phyloP scores from a whole-genome alignment of 148 eudicot species.

The Agrostemma githago region DNA sequence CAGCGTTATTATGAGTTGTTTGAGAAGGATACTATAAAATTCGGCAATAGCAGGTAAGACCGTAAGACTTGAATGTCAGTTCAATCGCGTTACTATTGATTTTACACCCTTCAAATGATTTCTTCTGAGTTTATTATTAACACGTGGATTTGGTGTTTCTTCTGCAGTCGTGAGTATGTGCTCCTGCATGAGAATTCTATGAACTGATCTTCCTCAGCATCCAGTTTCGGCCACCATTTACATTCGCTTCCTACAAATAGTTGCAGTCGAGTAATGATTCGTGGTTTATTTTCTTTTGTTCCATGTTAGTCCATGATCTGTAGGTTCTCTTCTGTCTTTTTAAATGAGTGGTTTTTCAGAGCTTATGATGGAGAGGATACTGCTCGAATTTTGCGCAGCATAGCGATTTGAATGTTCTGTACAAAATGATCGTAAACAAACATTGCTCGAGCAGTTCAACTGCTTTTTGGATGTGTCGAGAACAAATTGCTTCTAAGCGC shows the following conservation, averaged over 20 bases:
- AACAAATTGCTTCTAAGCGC: no score
- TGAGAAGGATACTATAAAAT: conserved; percentile 80
- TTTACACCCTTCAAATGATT: not conserved
- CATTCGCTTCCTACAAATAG: not conserved
- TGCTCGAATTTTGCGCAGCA: not conserved
- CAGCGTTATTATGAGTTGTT: conserved; percentile 85
- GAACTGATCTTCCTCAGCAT: conserved; percentile 12
- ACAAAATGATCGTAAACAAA: not conserved
- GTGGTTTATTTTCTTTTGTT: no score
- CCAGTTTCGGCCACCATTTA: not conserved
- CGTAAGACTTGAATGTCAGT: not conserved
- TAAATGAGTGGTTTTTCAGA: not conserved
- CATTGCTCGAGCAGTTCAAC: not conserved
- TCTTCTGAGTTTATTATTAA: not conserved
- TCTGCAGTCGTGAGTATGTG: conserved; percentile 91
- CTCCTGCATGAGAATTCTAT: conserved; percentile 79
- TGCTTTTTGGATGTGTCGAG: no score
- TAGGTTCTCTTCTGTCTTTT: not conserved
- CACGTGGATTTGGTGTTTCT: conserved; percentile 11
- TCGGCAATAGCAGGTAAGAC: conserved; percentile 88
- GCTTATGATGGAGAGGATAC: not conserved
- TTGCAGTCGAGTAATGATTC: not conserved
- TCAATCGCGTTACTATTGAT: not conserved
- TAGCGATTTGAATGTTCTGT: not conserved
- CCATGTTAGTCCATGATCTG: not conserved